Base-by-base conservation (phyloP, 495 filamentous ascomycete species). In the Talaromyces wortmannii region DNA sequence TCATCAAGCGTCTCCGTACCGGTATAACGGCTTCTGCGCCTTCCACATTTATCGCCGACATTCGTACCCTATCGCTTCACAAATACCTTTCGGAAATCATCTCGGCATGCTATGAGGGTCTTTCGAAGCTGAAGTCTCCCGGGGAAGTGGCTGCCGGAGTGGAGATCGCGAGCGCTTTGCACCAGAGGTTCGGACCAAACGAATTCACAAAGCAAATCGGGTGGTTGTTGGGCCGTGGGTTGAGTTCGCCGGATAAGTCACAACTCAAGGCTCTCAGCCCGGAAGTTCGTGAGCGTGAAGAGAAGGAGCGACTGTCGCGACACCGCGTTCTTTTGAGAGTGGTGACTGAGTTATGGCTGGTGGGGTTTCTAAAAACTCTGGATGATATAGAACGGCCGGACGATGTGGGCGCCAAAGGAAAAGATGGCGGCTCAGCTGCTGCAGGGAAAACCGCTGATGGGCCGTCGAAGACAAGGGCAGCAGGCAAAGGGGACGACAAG, bases 31-130 rank as follows among this genome's bases (percentile, higher is more conserved):
- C 88, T 48, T 79, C 89, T 49, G 86, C 87, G 45, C 79, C 89
- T 43, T 76, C 81, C 52, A 91, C 90, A 55, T 95, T 97, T 69
- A 70, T 97, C 43, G 85, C 95, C 65, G 94, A 99, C 63, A 89
- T 96, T 60, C 87, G 88, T 56, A 90, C 91, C 46, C 79, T 97
- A 7, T 97, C 92, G 53, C 82, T 99, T 31, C 90, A 94, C 77
- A 97, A 96, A 64, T 99, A 99, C 63, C 84, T 99, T 4, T 95
- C 94, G 43, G 94, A 99, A 72, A 91, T 97, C 56, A 92, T 96
- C 61, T 94, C 92, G n/a, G 94, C 94, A 45, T 95, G 91, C 75
- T 95, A 94, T 57, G 94, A 99, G 69, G 94, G 94, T 23, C 78
- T 99, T 1, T 92, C 86, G 73, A 94, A 85, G 66, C 81, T 97